Evolutionary conservation across 192 early-diverging fungal genomes (phyloP).

Genomic region (Blastocladiella britannica): DNA sequence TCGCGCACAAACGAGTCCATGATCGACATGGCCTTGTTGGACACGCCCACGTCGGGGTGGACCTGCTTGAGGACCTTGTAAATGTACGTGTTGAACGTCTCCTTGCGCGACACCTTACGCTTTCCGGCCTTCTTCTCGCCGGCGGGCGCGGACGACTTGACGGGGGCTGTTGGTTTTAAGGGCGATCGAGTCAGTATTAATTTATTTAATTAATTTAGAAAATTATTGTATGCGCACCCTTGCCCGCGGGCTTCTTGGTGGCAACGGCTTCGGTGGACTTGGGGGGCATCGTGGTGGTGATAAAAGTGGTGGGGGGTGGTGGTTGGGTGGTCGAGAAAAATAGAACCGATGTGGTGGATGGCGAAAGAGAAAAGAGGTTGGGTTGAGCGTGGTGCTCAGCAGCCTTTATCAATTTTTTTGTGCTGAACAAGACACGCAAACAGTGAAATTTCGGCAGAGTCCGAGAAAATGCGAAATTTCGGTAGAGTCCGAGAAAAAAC

Average conservation of each 20-base stretch:
- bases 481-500: too few species aligned
- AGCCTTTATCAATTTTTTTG: too few species aligned
- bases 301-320: too few species aligned
- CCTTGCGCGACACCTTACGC: slow-evolving; percentile 49
- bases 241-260: slow-evolving; percentile 5
- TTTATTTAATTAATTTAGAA: not conserved
- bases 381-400: too few species aligned
- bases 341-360: too few species aligned
- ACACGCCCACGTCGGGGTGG: slow-evolving; percentile 91
- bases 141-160: slow-evolving; percentile 15
- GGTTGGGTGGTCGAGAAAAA: too few species aligned
- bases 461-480: too few species aligned
- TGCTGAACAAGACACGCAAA: too few species aligned
- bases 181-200: not conserved
- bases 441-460: too few species aligned
- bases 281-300: slow-evolving; percentile 18
- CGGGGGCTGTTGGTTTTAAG: slow-evolving; percentile 20
- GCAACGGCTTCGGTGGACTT: slow-evolving; percentile 30
- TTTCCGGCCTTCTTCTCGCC: slow-evolving; percentile 20
- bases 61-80: slow-evolving; percentile 96
- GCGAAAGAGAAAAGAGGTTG: too few species aligned
- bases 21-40: slow-evolving; percentile 90
- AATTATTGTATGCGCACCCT: too few species aligned
- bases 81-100: slow-evolving; percentile 88
- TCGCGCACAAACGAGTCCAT: slow-evolving; percentile 93